A percentile compares a stretch with the other conserved stretches of the same genome.
These are phyloP conservation scores for Magnusiomyces suaveolens DNA, from an alignment of 1,139 yeast genomes.

Conservation along the genomic window DNA sequence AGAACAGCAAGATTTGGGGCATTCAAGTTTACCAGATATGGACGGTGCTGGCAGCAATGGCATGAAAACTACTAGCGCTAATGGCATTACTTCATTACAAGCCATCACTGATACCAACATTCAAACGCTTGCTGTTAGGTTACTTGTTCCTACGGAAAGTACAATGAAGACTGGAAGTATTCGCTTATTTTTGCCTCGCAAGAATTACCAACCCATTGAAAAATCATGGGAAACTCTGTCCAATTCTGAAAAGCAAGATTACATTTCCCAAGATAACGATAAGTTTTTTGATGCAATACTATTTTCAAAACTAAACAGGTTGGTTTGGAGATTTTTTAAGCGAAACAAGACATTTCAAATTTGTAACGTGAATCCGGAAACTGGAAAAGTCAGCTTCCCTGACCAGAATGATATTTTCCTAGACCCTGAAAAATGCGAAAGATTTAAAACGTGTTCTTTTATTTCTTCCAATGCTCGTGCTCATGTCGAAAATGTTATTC, in stretches of 20 bases:
- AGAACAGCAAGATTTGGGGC: conserved; percentile 4
- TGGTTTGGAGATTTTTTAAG: conserved; percentile 5
- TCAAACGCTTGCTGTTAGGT: conserved; percentile 1
- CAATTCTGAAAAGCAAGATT: not conserved
- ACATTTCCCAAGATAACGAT: not conserved
- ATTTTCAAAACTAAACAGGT: not conserved
- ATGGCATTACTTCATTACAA: not conserved
- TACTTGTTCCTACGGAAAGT: conserved; percentile 1
- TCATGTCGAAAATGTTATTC: not conserved
- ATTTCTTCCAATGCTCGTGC: not conserved
- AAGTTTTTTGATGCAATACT: not conserved
- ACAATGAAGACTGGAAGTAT: not conserved
- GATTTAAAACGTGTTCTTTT: not conserved
- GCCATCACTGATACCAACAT: not conserved
- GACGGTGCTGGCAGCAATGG: not conserved
- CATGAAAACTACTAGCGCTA: not conserved
- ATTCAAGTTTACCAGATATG: not conserved
- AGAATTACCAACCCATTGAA: not conserved
- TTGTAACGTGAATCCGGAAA: not conserved
- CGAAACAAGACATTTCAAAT: conserved; percentile 1
- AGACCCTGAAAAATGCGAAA: not conserved
- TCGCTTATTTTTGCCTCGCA: not conserved
- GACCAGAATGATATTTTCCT: conserved; percentile 1
- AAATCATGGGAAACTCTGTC: not conserved
- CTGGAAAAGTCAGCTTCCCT: not conserved